Conservation (phyloP, 805 yeast genomes). For the Yamadazyma sp. region DNA sequence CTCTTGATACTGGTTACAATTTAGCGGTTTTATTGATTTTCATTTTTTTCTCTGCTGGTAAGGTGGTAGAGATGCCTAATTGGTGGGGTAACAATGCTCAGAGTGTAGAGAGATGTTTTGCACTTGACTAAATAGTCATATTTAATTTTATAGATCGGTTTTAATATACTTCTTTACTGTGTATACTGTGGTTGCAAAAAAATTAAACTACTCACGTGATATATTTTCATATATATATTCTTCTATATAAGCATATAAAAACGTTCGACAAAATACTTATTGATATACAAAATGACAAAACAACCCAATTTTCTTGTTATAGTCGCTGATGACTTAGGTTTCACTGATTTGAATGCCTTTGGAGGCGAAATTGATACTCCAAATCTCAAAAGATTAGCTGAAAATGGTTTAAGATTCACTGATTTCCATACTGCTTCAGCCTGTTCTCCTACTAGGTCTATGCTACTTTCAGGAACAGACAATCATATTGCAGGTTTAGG, state of each 20-base stretch:
- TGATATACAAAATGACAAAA: constrained; percentile 13
- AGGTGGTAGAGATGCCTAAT: constrained; percentile 26
- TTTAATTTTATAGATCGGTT: too few species aligned
- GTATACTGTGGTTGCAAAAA: too few species aligned
- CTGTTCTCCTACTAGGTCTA: constrained; percentile 62
- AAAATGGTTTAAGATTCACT: constrained; percentile 47
- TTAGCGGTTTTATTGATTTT: constrained; percentile 39
- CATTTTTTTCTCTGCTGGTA: constrained; percentile 24
- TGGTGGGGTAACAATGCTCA: constrained; percentile 50
- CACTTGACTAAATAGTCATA: constrained; percentile 16
- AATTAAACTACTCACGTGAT: too few species aligned
- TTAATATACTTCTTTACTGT: too few species aligned
- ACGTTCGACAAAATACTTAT: too few species aligned
- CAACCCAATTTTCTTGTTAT: constrained; percentile 52
- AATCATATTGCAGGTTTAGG: constrained; percentile 61
- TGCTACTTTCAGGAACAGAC: constrained; percentile 59
- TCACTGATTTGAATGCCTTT: constrained; percentile 51
- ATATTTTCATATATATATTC: too few species aligned
- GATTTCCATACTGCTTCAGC: constrained; percentile 65
- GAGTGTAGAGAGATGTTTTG: constrained; percentile 46
- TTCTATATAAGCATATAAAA: too few species aligned
- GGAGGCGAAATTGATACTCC: constrained; percentile 62
- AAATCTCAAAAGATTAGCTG: constrained; percentile 42
- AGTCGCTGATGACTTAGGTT: constrained; percentile 62
- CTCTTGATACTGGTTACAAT: constrained; percentile 49